Percentiles rank a stretch among this genome's conserved stretches.
Evolutionary conservation across 2,329 filamentous ascomycete species (phyloP).

Genomic region (Monilinia fructicola): DNA sequence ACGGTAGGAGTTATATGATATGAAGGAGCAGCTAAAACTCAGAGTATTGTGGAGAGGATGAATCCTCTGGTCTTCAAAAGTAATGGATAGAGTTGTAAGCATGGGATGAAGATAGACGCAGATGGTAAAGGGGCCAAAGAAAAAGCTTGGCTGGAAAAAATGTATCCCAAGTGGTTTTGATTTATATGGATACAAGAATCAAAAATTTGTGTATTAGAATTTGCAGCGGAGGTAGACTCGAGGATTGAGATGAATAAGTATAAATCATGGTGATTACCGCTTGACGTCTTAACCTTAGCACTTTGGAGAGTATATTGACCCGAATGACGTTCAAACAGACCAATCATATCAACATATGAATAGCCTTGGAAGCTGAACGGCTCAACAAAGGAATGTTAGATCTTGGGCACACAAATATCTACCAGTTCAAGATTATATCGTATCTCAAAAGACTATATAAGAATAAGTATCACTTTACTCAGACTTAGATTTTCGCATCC

Average conservation of each 20-base stretch:
- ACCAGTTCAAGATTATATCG: neutral
- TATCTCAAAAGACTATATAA: neutral
- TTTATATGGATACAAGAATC: too few relatives aligned
- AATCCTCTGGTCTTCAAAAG: too few relatives aligned
- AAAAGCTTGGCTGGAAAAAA: too few relatives aligned
- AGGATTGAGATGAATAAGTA: neutral
- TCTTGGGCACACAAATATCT: neutral
- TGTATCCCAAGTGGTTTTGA: too few relatives aligned
- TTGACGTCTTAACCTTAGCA: neutral
- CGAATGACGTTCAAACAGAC: neutral
- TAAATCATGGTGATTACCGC: neutral
- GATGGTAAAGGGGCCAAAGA: too few relatives aligned
- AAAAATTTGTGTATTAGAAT: too few relatives aligned
- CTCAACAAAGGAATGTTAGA: neutral
- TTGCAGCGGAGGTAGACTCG: neutral
- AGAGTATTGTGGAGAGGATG: too few relatives aligned
- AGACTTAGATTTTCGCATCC: neutral
- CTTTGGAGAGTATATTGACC: neutral
- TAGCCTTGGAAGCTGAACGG: neutral
- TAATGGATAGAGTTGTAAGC: too few relatives aligned
- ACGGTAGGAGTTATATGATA: too few relatives aligned
- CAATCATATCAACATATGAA: neutral
- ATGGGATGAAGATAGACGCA: too few relatives aligned
- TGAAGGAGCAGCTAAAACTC: too few relatives aligned
- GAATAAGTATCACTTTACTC: neutral